Evolutionary conservation across 2,329 filamentous ascomycete species (phyloP).

Genomic region (Byssothecium circinans): DNA sequence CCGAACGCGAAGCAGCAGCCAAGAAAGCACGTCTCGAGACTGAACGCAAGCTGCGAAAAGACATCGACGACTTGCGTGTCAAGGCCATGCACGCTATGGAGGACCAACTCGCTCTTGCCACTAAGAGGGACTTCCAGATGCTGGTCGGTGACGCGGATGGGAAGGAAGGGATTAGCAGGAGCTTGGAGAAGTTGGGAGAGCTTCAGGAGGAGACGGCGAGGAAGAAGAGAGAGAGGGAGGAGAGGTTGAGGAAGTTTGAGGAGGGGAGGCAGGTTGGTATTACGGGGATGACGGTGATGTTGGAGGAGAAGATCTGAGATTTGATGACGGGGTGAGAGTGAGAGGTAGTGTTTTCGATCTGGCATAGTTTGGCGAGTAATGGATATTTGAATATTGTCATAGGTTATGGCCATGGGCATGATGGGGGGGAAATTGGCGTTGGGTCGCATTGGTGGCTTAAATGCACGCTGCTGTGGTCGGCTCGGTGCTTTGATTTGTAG

Average conservation of each 20-base stretch:
- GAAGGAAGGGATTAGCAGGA: conserved; percentile 26
- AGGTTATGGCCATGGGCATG: too few relatives aligned
- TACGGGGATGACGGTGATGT: conserved; percentile 35
- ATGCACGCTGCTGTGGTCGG: too few relatives aligned
- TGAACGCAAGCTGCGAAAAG: conserved; percentile 26
- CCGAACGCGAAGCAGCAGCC: conserved; percentile 33
- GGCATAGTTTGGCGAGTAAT: too few relatives aligned
- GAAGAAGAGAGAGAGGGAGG: conserved; percentile 26
- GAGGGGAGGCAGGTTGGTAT: conserved; percentile 17
- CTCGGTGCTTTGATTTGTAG: too few relatives aligned
- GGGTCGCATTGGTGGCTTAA: too few relatives aligned
- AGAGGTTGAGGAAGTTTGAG: conserved; percentile 20
- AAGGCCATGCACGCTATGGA: conserved; percentile 46
- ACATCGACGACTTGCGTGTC: conserved; percentile 33
- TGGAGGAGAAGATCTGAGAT: conserved; percentile 37
- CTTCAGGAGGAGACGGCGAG: conserved; percentile 35
- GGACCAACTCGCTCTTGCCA: conserved; percentile 43
- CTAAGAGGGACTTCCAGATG: conserved; percentile 37
- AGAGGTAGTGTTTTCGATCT: too few relatives aligned
- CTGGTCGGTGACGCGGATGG: conserved; percentile 25
- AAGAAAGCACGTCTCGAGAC: conserved; percentile 38
- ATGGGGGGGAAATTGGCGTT: too few relatives aligned
- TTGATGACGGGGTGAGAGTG: too few relatives aligned
- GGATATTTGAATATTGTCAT: too few relatives aligned
- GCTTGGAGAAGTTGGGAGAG: conserved; percentile 38